A percentile compares a stretch with the other conserved stretches of the same genome.
Evolutionary conservation across 2,329 filamentous ascomycete genomes (phyloP).

Genomic region (Thelonectria discophora): DNA sequence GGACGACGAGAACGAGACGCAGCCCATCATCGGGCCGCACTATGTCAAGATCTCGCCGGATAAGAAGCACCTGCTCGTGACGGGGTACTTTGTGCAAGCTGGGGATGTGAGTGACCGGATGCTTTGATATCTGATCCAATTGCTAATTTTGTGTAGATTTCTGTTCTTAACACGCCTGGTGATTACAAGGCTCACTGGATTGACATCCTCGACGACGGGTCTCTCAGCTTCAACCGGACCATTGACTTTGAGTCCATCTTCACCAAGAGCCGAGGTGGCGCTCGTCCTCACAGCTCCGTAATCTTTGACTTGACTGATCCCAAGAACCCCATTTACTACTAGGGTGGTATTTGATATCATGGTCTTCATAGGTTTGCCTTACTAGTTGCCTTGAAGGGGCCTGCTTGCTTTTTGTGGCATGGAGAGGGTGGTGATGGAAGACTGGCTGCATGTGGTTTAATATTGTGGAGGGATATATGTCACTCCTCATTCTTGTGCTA

Average conservation of each 20-base stretch:
- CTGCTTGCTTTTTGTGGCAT: too few species aligned
- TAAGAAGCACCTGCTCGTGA: conserved; percentile 70
- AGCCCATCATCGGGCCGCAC: conserved; percentile 69
- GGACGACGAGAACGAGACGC: conserved; percentile 65
- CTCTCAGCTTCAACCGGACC: conserved; percentile 66
- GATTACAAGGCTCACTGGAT: conserved; percentile 72
- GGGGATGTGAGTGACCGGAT: conserved; percentile 52
- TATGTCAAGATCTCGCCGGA: conserved; percentile 72
- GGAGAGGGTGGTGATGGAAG: too few species aligned
- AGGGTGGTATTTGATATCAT: conserved; percentile 17
- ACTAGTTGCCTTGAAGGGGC: too few species aligned
- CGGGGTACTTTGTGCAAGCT: conserved; percentile 72
- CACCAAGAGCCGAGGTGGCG: conserved; percentile 61
- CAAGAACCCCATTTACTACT: conserved; percentile 60
- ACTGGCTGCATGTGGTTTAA: too few species aligned
- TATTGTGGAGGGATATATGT: not conserved
- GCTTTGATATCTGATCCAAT: accelerated
- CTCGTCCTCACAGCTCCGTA: conserved; percentile 64
- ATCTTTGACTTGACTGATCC: conserved; percentile 67
- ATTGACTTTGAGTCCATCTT: conserved; percentile 66
- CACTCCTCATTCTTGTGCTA: conserved; percentile 3
- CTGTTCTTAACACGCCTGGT: conserved; percentile 66
- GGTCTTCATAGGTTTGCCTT: too few species aligned
- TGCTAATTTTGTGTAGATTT: conserved; percentile 55
- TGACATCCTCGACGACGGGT: conserved; percentile 63